phyloP scores from a whole-genome alignment of 169 alveolate species.

The Condylostoma magnum region DNA sequence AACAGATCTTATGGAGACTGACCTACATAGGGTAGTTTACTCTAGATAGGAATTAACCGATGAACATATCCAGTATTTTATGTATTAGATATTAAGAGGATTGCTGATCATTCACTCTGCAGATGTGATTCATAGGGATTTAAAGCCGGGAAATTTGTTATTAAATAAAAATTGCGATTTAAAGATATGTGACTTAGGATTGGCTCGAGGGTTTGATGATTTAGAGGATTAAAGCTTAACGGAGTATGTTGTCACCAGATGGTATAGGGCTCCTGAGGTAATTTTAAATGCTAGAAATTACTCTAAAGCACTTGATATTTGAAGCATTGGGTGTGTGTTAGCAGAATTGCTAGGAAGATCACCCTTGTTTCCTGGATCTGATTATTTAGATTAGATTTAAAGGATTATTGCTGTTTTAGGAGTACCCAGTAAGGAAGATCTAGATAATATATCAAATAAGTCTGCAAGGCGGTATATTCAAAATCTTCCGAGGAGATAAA shows the following conservation, averaged over 20 bases:
- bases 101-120: conserved; percentile 81
- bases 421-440: conserved; percentile 83
- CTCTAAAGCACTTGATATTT: conserved; percentile 90
- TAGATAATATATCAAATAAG: conserved; percentile 64
- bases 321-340: conserved; percentile 94
- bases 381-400: conserved; percentile 87
- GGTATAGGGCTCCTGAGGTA: conserved; percentile 96
- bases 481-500: conserved; percentile 71
- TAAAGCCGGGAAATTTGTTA: conserved; percentile 82
- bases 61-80: conserved; percentile 83
- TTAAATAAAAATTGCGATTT: conserved; percentile 83
- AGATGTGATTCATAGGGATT: conserved; percentile 80
- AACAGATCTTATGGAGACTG: conserved; percentile 82
- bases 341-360: conserved; percentile 90
- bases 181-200: conserved; percentile 86
- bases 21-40: conserved; percentile 77
- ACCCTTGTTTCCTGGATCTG: conserved; percentile 92
- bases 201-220: conserved; percentile 78
- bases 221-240: conserved; percentile 47
- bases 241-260: conserved; percentile 89
- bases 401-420: conserved; percentile 83
- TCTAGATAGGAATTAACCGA: conserved; percentile 72
- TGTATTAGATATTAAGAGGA: conserved; percentile 83
- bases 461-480: conserved; percentile 74
- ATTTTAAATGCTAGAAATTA: conserved; percentile 84